Conservation (phyloP, 805 yeast species). For the Saturnispora zaruensis region DNA sequence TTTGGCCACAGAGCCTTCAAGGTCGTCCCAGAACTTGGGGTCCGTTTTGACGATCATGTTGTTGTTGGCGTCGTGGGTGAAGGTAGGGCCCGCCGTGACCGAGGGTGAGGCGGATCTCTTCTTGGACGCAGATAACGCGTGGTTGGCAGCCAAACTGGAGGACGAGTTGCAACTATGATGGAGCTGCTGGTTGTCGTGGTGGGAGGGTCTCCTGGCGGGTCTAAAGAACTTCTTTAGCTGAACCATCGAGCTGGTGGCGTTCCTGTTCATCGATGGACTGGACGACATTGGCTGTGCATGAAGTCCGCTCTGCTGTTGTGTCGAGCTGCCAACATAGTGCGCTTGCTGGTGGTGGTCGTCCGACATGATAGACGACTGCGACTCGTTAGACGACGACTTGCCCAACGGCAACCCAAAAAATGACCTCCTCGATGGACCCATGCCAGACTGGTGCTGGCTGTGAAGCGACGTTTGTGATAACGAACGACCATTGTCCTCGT, state of each 20-base stretch:
- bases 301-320: not conserved
- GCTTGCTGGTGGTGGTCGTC: conserved; percentile 21
- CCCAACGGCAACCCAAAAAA: conserved; percentile 26
- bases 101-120: conserved; percentile 13
- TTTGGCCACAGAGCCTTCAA: conserved; percentile 43
- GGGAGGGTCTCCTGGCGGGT: conserved; percentile 34
- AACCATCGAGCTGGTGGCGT: conserved; percentile 40
- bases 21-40: conserved; percentile 36
- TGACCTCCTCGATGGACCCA: conserved; percentile 23
- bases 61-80: conserved; percentile 33
- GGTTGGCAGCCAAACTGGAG: not conserved
- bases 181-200: conserved; percentile 5
- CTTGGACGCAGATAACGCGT: conserved; percentile 7
- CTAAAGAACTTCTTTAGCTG: conserved; percentile 67
- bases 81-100: conserved; percentile 26
- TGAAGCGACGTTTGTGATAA: conserved; percentile 16
- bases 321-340: not conserved
- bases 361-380: conserved; percentile 15
- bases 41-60: conserved; percentile 33
- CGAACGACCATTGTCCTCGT: conserved; percentile 5
- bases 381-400: conserved; percentile 25
- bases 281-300: conserved; percentile 1
- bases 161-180: conserved; percentile 4
- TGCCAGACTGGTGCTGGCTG: not conserved
- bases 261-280: conserved; percentile 12